phyloP scores from a whole-genome alignment of 1,284 basidiomycete genomes.

The Phellopilus nigrolimitatus region DNA sequence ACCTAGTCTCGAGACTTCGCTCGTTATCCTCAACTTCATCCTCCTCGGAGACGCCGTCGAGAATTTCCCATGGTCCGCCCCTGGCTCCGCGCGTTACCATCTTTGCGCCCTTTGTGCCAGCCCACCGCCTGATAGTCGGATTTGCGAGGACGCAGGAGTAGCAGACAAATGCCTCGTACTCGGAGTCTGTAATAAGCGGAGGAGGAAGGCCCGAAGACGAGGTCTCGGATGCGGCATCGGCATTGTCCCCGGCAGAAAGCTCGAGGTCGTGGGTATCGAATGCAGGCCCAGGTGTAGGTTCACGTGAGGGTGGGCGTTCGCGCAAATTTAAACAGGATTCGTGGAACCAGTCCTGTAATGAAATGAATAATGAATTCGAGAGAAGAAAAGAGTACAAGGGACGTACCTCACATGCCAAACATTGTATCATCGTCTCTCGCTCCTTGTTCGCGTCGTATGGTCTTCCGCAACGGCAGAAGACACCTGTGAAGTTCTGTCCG shows the following conservation, averaged over 20 bases:
- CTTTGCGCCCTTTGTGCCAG: constrained; percentile 57
- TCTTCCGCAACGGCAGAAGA: constrained; percentile 68
- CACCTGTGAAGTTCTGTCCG: constrained; percentile 61
- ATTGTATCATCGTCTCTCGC: constrained; percentile 80
- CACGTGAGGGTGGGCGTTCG: constrained; percentile 49
- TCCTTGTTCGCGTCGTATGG: constrained; percentile 67
- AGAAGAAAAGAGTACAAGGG: constrained; percentile 16
- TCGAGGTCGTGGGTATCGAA: constrained; percentile 11
- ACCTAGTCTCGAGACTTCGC: constrained; percentile 19
- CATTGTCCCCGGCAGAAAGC: constrained; percentile 24
- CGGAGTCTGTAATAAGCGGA: constrained; percentile 54
- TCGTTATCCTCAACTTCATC: constrained; percentile 20
- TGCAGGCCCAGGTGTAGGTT: constrained; percentile 36
- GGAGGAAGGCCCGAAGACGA: constrained; percentile 62
- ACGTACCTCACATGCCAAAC: constrained; percentile 73
- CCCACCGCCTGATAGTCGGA: constrained; percentile 50
- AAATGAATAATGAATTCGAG: constrained; percentile 1
- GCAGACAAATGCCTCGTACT: constrained; percentile 73
- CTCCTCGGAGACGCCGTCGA: constrained; percentile 30
- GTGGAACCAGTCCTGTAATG: constrained; percentile 74
- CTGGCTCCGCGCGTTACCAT: constrained; percentile 54
- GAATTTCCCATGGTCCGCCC: constrained; percentile 44
- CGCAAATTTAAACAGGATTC: constrained; percentile 79
- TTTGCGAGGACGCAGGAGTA: constrained; percentile 53
- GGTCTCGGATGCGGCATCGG: constrained; percentile 45